These are phyloP conservation scores for Ophiostoma sp. DNA, from an alignment of 2,329 filamentous ascomycete genomes.

Conservation along the genomic window DNA sequence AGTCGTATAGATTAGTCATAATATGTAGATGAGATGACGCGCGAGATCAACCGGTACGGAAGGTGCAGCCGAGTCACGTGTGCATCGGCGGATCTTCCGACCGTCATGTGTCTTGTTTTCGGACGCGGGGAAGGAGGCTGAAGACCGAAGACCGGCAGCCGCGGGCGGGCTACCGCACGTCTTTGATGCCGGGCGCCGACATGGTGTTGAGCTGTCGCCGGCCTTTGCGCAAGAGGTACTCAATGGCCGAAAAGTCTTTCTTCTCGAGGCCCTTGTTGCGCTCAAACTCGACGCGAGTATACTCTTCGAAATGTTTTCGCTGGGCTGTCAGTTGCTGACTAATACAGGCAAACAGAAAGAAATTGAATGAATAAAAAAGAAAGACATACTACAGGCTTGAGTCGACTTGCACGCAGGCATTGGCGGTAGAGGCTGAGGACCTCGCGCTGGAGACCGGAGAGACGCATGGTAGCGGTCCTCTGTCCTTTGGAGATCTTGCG, in stretches of 20 bases:
- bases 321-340: slow-evolving; percentile 24
- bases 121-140: background rate
- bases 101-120: background rate
- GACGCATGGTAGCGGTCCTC: slow-evolving; percentile 37
- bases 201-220: slow-evolving; percentile 76
- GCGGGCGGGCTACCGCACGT: slow-evolving; percentile 48
- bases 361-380: background rate
- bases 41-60: background rate
- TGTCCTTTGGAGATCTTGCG: background rate
- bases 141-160: no score
- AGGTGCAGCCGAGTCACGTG: slow-evolving; percentile 4
- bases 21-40: no score
- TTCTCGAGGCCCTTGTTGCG: slow-evolving; percentile 65
- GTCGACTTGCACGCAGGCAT: slow-evolving; percentile 74
- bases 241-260: slow-evolving; percentile 79
- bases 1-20: slow-evolving; percentile 1
- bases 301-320: slow-evolving; percentile 51
- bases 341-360: background rate
- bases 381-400: slow-evolving; percentile 64
- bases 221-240: slow-evolving; percentile 79
- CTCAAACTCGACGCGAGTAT: slow-evolving; percentile 69
- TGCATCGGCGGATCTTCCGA: background rate
- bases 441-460: slow-evolving; percentile 86
- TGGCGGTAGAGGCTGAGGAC: slow-evolving; percentile 80
- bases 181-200: slow-evolving; percentile 72